Base-by-base conservation (phyloP, 257 asterid species). In the Primulina eburnea region DNA sequence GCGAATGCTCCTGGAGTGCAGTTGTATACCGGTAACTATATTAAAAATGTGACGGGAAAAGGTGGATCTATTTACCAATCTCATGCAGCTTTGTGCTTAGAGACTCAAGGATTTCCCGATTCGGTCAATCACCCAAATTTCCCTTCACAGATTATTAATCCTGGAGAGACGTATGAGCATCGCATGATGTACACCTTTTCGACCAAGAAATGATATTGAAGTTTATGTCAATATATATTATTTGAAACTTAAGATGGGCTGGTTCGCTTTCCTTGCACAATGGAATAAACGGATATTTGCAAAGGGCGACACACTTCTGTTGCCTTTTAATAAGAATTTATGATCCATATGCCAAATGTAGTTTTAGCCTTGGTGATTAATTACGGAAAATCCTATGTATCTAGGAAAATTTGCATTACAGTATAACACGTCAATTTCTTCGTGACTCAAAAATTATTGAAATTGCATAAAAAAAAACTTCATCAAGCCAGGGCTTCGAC, bases 91-190 rank as follows among this genome's bases (percentile, higher is more conserved):
- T 76, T 89, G 67, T 92, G 98, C 57, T 83, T 92, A 80, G 98
- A 92, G 82, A 92, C 97, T 57, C 98, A 90, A 56, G 98, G 94
- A 0, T 92, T 92, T 64, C 96, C 97, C 0, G 95, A 93, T 47
- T 71, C 97, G 0, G 97, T 90, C 33, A 93, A 93, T 77, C 97
- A 87, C 18, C 90, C 89, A 0, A 82, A 72, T 40, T 93, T 93
- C 50, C 96, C 98, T 0, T 84, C 95, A 0, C 77, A 72, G 78
- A 82, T 88, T 65, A 85, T 93, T 57, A 61, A 64, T 57, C 83
- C 90, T 0, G 90, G 92, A 18, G 38, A 79, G 64, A 52, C 18
- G 56, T 93, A 93, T 60, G 64, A 65, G 10, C 98, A 93, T 20
- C 3, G 35, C 11, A 83, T 89, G 90, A 6, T 79, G 74, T 79